Evolutionary conservation across 352 stramenopile genomes (phyloP).

Genomic region (Pilasporangium apinafurcum): DNA sequence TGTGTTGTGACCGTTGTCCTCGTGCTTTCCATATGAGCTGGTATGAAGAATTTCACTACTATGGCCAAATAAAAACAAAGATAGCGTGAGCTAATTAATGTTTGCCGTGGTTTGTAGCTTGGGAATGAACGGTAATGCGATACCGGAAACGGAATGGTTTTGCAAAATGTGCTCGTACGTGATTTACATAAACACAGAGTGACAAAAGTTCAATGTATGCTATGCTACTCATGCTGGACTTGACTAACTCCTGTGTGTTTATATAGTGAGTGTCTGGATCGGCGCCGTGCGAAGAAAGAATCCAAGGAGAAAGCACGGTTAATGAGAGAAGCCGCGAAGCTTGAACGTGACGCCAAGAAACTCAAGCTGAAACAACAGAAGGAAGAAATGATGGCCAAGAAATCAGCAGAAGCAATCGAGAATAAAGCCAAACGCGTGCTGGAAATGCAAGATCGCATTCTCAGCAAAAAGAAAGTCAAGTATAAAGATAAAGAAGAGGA

Average conservation of each 20-base stretch:
- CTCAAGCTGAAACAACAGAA: constrained; percentile 59
- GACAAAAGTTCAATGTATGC: too few relatives aligned
- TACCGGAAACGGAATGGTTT: constrained; percentile 82
- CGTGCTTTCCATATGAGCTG: constrained; percentile 91
- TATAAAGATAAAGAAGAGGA: constrained; percentile 89
- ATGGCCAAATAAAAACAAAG: not conserved
- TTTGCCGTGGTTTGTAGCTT: constrained; percentile 32
- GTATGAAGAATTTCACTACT: constrained; percentile 12
- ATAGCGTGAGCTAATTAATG: too few relatives aligned
- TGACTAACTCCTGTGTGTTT: too few relatives aligned
- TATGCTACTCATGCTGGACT: too few relatives aligned
- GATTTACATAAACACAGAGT: too few relatives aligned
- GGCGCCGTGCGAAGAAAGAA: constrained; percentile 69
- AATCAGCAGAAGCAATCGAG: constrained; percentile 77
- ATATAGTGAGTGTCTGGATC: constrained; percentile 67
- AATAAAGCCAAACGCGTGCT: constrained; percentile 79
- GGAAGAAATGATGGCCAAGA: constrained; percentile 66
- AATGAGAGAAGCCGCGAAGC: constrained; percentile 73
- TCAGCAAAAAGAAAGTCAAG: constrained; percentile 85
- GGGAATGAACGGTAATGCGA: constrained; percentile 65
- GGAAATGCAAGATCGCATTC: constrained; percentile 84
- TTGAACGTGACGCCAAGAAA: constrained; percentile 67
- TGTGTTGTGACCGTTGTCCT: constrained; percentile 91
- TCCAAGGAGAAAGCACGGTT: constrained; percentile 69
- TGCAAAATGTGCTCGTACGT: constrained; percentile 86